Percentiles rank a stretch among this genome's conserved stretches.
phyloP scores from a whole-genome alignment of 352 stramenopile genomes.

The Globisporangium recalcitrans region DNA sequence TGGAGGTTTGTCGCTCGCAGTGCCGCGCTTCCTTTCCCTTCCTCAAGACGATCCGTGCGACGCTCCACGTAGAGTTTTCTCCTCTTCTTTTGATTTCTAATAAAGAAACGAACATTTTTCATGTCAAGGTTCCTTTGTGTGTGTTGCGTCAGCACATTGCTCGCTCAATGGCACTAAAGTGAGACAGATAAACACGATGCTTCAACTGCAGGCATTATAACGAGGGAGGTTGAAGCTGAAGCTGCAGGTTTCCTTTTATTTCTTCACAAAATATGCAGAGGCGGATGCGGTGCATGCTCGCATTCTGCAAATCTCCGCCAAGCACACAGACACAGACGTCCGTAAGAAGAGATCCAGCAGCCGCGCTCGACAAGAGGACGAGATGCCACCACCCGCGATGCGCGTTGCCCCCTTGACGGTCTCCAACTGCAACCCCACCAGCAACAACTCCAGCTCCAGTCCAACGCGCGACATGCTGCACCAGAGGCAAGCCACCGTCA shows the following conservation, averaged over 20 bases:
- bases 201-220: conserved; percentile 3
- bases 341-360: neutral
- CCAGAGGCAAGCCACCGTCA: neutral
- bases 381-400: neutral
- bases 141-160: too few species aligned
- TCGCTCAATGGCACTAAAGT: neutral
- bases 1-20: neutral
- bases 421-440: neutral
- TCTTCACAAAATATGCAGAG: neutral
- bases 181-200: too few species aligned
- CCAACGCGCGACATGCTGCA: neutral
- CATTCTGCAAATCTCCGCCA: neutral
- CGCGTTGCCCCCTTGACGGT: neutral
- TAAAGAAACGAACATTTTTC: neutral
- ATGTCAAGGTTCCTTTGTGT: neutral
- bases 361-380: neutral
- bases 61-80: conserved; percentile 9
- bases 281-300: neutral
- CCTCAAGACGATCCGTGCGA: neutral
- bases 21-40: neutral
- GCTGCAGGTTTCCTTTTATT: conserved; percentile 10
- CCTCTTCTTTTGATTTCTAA: conserved; percentile 8
- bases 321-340: neutral
- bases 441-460: neutral
- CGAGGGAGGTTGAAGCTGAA: conserved; percentile 18